Evolutionary conservation across 2,329 filamentous ascomycete species (phyloP).

Genomic region (Fusarium sterilihyphosum): DNA sequence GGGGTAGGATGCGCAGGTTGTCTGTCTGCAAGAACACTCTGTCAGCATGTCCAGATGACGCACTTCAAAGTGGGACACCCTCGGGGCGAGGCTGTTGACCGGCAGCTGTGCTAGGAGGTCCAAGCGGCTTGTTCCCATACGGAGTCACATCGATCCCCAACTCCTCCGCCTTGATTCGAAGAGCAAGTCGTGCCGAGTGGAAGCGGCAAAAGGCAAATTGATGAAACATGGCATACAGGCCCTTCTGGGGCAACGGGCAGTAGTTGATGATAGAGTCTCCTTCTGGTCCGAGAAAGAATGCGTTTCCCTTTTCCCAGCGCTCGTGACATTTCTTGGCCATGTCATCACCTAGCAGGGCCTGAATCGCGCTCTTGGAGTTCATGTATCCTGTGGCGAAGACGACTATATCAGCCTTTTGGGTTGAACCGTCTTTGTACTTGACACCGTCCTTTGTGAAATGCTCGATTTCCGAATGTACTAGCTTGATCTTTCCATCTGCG

Average conservation of each 20-base stretch:
- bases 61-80: not conserved
- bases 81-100: not conserved
- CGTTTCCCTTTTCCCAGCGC: not conserved
- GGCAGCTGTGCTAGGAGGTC: not conserved
- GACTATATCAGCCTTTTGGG: not conserved
- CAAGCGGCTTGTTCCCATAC: not conserved
- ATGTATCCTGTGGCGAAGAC: not conserved
- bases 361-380: not conserved
- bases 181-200: not conserved
- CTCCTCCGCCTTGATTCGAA: not conserved
- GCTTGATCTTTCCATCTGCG: not conserved
- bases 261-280: not conserved
- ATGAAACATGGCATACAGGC: not conserved
- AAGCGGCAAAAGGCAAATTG: not conserved
- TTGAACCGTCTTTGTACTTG: not conserved
- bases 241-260: not conserved
- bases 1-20: rapidly evolving
- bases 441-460: not conserved
- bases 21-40: no score
- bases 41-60: no score
- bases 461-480: not conserved
- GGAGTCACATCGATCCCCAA: not conserved
- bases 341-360: not conserved
- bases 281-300: not conserved
- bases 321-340: not conserved